Evolutionary conservation across 441 rosid species (phyloP).

Genomic region (Corymbia citriodora): DNA sequence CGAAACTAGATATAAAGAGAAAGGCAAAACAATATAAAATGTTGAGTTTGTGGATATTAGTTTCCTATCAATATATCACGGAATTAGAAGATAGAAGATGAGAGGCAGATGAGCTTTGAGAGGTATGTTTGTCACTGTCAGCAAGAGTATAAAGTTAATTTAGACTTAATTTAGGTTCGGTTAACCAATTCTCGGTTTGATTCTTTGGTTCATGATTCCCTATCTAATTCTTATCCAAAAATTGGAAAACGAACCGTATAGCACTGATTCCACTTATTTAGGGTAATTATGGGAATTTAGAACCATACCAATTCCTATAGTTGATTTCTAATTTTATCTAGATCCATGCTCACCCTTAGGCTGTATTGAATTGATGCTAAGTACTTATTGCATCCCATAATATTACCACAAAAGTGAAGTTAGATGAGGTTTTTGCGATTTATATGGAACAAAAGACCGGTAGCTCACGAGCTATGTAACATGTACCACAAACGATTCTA

Average conservation of each 20-base stretch:
- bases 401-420: background rate
- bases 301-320: background rate
- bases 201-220: background rate
- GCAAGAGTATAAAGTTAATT: background rate
- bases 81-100: background rate
- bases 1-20: background rate
- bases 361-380: background rate
- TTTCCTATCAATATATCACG: background rate
- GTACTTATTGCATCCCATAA: background rate
- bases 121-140: background rate
- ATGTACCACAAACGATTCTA: background rate
- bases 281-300: background rate
- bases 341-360: background rate
- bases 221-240: too few relatives aligned
- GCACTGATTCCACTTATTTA: background rate
- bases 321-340: background rate
- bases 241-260: too few relatives aligned
- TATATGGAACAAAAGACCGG: background rate
- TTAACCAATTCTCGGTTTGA: background rate
- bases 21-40: too few relatives aligned
- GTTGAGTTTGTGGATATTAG: background rate
- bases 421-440: too few relatives aligned
- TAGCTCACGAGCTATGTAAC: background rate
- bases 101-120: background rate
- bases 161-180: too few relatives aligned